Base-by-base conservation (phyloP, 2,329 filamentous ascomycete genomes). In the Talaromyces sp. region DNA sequence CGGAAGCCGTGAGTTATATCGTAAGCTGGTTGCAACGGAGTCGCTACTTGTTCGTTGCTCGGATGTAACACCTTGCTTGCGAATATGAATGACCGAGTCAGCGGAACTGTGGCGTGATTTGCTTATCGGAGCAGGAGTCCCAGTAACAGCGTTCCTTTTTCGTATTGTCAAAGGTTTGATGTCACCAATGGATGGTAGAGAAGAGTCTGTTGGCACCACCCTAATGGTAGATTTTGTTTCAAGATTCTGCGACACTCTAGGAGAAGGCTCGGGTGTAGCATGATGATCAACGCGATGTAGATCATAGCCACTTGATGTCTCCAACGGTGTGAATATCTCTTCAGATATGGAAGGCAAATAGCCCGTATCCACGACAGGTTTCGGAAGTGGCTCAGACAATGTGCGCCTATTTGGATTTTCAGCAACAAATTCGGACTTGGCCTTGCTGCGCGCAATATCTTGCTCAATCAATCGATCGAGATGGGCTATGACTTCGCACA, bases 401-500 rank as follows among this genome's bases (percentile, higher is more conserved):
- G 63, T 54, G 6, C 43, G 58, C 13, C 59, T 47, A 11, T 54
- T 64, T 11, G 67, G 11, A 24, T 39, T 62, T 37, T 45, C 50
- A 43, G n/a, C 33, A 24, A 33, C 19, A 13, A 43, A 65, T 2
- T 71, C 65, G 1, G 63, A 14, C 0, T 59, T 64, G 9, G 62
- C 45, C 41, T 69, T 63, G 27, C 68, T 65, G 27, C 63, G 65
- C 3, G 41, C 48, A n/a, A 72, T 67, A 13, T 76, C 73, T 60
- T 77, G 81, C 58, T 82, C 76, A 67, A 88, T 85, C 31, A 87
- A 75, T 19, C 82, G 81, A 73, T 88, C 85, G 13, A 88, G 79
- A 67, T 88, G 83, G 9, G 82, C 82, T 54, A 90, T 84, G 27
- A 90, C 83, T 56, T 87, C 83, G 37, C 85, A 82, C 48, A 88